Conservation (phyloP, 371 early-diverging fungal genomes). For the Cokeromyces recurvatus region DNA sequence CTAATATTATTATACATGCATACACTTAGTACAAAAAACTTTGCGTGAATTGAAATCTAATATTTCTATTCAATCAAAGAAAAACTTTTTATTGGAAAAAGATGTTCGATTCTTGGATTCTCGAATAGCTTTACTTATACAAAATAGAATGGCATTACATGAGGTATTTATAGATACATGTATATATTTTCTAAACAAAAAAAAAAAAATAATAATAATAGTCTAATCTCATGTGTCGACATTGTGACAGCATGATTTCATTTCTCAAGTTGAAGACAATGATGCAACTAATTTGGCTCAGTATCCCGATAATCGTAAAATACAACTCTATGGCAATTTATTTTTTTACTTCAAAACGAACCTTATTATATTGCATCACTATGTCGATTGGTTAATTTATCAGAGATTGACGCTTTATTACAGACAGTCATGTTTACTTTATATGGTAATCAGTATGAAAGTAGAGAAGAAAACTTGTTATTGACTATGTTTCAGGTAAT, state of each 20-base stretch:
- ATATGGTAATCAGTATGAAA: conserved; percentile 94
- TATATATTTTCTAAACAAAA: no score
- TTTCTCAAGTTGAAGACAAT: conserved; percentile 66
- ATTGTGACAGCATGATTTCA: conserved; percentile 74
- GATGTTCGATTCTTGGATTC: conserved; percentile 92
- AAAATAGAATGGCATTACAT: conserved; percentile 87
- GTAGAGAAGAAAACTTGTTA: conserved; percentile 89
- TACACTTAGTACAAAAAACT: conserved; percentile 75
- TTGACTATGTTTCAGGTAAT: conserved; percentile 92
- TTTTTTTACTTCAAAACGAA: conserved; percentile 89
- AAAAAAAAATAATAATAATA: background rate
- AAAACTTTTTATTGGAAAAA: conserved; percentile 89
- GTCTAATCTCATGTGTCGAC: background rate
- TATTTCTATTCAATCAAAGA: conserved; percentile 91
- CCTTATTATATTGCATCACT: conserved; percentile 88
- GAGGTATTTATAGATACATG: conserved; percentile 57
- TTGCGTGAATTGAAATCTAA: conserved; percentile 81
- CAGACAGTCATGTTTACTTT: conserved; percentile 96
- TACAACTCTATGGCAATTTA: conserved; percentile 86
- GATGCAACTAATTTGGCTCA: conserved; percentile 63
- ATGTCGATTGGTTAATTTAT: conserved; percentile 72
- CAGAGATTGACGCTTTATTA: conserved; percentile 88
- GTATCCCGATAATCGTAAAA: conserved; percentile 74
- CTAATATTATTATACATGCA: no score
- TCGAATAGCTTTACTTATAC: conserved; percentile 87